Evolutionary conservation across 768 basidiomycete genomes (phyloP), one percentile per base, ranked within the genome.

Genomic region (Solioccasus polychromus): DNA sequence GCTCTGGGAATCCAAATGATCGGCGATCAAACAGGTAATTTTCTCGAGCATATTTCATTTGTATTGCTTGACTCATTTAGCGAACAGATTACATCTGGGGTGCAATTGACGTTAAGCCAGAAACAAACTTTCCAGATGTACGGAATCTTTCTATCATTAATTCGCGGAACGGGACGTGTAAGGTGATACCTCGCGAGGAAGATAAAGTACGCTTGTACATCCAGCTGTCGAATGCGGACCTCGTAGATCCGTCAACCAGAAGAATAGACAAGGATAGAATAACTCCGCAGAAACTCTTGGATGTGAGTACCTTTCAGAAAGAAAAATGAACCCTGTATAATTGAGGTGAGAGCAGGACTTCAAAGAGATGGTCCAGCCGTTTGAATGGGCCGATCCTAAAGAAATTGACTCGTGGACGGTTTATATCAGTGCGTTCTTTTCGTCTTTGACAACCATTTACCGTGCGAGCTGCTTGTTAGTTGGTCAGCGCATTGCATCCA

Each of bases 41-140:
- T 34, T 14, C 2, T 25, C 7, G 20, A 1, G n/a, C n/a, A n/a
- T n/a, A n/a, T 18, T 35, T 43, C 19, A n/a, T 12, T 17, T 24
- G 20, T 24, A 14, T n/a, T 14, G 9, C 37, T 28, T 50, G 4
- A 49, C 32, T 1, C 23, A 28, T 6, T 31, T 20, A 8, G 26
- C n/a, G n/a, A n/a, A 73, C 72, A 64, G 81, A 89, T 44, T 83
- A 75, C 50, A 73, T 89, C 19, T 92, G 88, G 88, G 88, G 88
- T 3, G 88, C 3, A 88, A 66, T 89, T 12, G 88, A 88, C 61
- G 69, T 80, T 47, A 54, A 76, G 15, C 82, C 82, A 0, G 73
- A 80, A 8, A 86, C 85, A 4, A 70, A 87, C 56, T 85, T 88
- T 49, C 86, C 86, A 0, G 85, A 88, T 58, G 79, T 85, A 47